phyloP scores from a whole-genome alignment of 495 filamentous ascomycete species.

The Aspergillus indologenus region DNA sequence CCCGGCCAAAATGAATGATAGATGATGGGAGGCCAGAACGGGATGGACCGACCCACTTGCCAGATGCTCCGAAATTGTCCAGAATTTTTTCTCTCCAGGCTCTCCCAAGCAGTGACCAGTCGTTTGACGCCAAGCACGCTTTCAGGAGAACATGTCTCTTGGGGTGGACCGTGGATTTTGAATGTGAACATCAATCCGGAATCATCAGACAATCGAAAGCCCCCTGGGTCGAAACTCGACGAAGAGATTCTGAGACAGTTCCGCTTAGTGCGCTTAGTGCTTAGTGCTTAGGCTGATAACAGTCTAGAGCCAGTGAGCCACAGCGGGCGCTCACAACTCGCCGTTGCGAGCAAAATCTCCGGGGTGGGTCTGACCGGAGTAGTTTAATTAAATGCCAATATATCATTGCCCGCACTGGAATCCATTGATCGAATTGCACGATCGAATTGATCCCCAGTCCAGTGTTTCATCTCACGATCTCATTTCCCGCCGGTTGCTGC shows the following conservation, averaged over 20 bases:
- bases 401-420: not conserved
- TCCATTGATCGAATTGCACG: not conserved
- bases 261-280: not conserved
- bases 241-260: not conserved
- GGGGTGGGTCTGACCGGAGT: constrained; percentile 2
- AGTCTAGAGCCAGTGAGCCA: not conserved
- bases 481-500: constrained; percentile 22
- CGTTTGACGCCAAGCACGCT: not conserved
- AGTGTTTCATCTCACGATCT: constrained; percentile 33
- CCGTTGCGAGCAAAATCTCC: not conserved
- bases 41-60: not conserved
- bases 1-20: not conserved
- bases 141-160: not conserved
- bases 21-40: not conserved
- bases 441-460: constrained; percentile 21
- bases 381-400: constrained; percentile 6
- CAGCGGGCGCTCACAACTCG: no score
- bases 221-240: not conserved
- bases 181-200: not conserved
- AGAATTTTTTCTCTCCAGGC: not conserved
- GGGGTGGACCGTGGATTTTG: not conserved
- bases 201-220: not conserved
- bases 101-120: not conserved
- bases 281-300: not conserved
- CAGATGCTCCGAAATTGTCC: not conserved